Conservation (phyloP, 2,329 filamentous ascomycete genomes). For the Eurotiales sp. region DNA sequence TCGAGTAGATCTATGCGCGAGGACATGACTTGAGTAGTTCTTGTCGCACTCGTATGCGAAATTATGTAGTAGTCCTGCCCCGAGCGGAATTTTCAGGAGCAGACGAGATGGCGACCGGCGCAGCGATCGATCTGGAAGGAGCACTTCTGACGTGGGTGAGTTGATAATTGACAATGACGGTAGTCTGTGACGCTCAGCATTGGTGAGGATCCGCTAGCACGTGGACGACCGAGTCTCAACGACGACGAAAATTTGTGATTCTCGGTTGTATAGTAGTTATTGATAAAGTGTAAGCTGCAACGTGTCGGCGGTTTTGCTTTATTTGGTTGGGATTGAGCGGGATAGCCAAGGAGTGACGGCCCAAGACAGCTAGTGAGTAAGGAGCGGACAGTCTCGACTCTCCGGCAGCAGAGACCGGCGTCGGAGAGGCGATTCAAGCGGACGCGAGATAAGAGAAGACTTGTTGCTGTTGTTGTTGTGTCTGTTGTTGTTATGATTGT, state of each 20-base stretch:
- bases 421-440: not conserved
- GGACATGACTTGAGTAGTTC: not conserved
- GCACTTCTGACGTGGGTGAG: too few relatives aligned
- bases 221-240: too few relatives aligned
- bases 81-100: not conserved
- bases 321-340: not conserved
- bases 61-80: not conserved
- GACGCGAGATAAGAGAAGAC: not conserved
- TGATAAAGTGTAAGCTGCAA: too few relatives aligned
- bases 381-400: constrained; percentile 5
- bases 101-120: not conserved
- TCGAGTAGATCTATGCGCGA: constrained; percentile 12
- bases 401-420: not conserved
- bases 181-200: not conserved
- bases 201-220: not conserved
- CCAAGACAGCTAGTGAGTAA: not conserved
- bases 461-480: not conserved
- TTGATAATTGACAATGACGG: too few relatives aligned
- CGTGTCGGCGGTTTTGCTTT: too few relatives aligned
- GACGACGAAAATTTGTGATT: too few relatives aligned
- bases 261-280: too few relatives aligned
- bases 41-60: too few relatives aligned
- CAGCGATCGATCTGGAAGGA: not conserved
- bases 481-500: not conserved
- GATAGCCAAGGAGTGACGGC: not conserved